Evolutionary conservation across 2,329 filamentous ascomycete genomes (phyloP), one percentile per base, ranked within the genome.

Genomic region (Alternaria postmessia): DNA sequence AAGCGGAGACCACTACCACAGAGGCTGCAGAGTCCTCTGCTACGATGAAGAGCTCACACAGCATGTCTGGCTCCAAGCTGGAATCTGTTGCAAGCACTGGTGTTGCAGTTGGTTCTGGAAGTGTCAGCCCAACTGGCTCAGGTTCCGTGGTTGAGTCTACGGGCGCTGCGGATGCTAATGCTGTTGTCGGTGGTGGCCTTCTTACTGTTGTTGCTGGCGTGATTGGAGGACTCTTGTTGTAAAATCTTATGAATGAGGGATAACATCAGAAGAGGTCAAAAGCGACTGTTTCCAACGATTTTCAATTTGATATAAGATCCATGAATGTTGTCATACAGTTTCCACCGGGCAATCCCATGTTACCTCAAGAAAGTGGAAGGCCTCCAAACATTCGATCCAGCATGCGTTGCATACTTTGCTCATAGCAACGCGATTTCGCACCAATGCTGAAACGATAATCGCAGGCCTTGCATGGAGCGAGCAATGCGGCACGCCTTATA

Each of bases 151-250:
- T 39, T 30, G 47, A 46, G 34, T 51, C 56, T 20, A 61, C 56
- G 20, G 58, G 48, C 7, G 62, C 63, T 18, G 63, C 65, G 18
- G 61, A 56, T 28, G 49, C 48, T 3, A 66, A 62, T 28, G 41
- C 26, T 34, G 51, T 65, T 39, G 47, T 64, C 11, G 54, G 57
- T 36, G 49, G 63, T 7, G 57, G 63, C 8, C 28, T 68, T 24
- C 41, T 58, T 20, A 57, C 54, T 20, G 39, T 49, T 38, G 66
- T 48, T 49, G 66, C 63, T n/a, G 61, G 62, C 24, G 30, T 65
- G 22, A 36, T 68, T 16, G 62, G 59, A 28, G 55, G 51, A 30
- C 7, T 64, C 20, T 28, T 68, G 6, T 18, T 67, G 36, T 64
- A 52, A 42, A 34, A 14, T 11, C 0, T 39, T 11, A 9, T 18